Percentiles rank a stretch among this genome's conserved stretches.
These are phyloP conservation scores for Tuber aestivum DNA, from an alignment of 495 filamentous ascomycete species.

Conservation along the genomic window DNA sequence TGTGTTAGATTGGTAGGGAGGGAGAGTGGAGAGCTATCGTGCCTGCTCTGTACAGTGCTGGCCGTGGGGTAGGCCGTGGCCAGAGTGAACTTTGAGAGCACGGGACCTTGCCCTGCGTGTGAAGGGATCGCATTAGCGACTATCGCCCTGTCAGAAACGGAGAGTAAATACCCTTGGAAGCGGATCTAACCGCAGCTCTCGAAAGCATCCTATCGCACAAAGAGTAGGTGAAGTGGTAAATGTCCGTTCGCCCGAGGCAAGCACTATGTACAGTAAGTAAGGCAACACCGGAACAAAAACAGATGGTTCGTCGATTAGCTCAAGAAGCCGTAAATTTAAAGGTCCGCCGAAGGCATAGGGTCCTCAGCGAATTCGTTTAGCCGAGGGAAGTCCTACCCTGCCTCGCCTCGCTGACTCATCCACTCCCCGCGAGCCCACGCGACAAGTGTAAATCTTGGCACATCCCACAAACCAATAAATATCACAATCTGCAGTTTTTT, in stretches of 20 bases:
- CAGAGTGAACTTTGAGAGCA: slow-evolving; percentile 10
- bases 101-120: slow-evolving; percentile 17
- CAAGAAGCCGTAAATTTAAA: background rate
- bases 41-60: slow-evolving; percentile 25
- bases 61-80: background rate
- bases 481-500: background rate
- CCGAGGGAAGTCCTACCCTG: background rate
- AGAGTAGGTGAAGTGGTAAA: background rate
- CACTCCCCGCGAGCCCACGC: background rate
- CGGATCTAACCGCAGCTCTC: slow-evolving; percentile 17
- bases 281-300: background rate
- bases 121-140: background rate
- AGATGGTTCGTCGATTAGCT: background rate
- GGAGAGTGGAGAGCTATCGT: background rate
- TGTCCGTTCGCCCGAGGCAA: background rate
- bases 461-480: slow-evolving; percentile 1
- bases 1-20: slow-evolving; percentile 7
- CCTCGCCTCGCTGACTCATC: background rate
- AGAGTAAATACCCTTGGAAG: slow-evolving; percentile 29
- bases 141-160: background rate
- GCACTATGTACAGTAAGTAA: no score
- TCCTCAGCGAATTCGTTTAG: background rate
- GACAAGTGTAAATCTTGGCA: background rate
- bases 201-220: slow-evolving; percentile 25
- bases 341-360: background rate